Evolutionary conservation across 116 monocot genomes (phyloP).

Genomic region (Cymodocea nodosa): DNA sequence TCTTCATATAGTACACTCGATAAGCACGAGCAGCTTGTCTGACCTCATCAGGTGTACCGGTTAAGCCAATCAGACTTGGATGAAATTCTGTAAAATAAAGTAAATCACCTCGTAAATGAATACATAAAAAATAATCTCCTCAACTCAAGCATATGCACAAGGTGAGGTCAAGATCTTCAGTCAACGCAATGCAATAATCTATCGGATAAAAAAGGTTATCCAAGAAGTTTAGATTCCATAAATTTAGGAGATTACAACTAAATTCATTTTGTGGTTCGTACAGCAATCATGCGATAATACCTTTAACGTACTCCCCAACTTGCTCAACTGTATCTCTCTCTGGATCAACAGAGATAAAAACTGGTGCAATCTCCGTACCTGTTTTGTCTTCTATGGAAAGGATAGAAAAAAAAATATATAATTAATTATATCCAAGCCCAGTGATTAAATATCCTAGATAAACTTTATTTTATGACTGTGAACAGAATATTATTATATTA

Average conservation of each 20-base stretch:
- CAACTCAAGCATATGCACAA: too few relatives aligned
- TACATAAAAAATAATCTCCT: too few relatives aligned
- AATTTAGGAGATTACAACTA: too few relatives aligned
- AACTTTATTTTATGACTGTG: neutral
- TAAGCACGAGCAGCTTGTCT: constrained; percentile 72
- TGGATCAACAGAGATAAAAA: constrained; percentile 93
- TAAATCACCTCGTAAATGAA: neutral
- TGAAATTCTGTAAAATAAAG: constrained; percentile 68
- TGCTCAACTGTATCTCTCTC: constrained; percentile 98
- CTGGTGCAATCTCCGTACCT: constrained; percentile 62
- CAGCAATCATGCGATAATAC: constrained; percentile 14
- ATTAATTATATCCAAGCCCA: neutral
- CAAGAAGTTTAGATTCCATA: too few relatives aligned
- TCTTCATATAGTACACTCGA: constrained; percentile 97
- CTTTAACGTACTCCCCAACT: constrained; percentile 78
- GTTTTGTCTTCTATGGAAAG: constrained; percentile 34
- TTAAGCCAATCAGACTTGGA: constrained; percentile 72
- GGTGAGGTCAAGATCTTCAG: too few relatives aligned
- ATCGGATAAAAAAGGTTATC: too few relatives aligned
- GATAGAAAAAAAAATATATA: neutral
- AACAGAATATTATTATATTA: neutral
- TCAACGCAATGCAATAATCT: too few relatives aligned
- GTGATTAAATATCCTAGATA: neutral
- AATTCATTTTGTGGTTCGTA: too few relatives aligned
- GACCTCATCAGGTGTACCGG: constrained; percentile 59